Conservation (phyloP, 228 moss, liverwort and hornwort species). For the Sphagnum fallax region DNA sequence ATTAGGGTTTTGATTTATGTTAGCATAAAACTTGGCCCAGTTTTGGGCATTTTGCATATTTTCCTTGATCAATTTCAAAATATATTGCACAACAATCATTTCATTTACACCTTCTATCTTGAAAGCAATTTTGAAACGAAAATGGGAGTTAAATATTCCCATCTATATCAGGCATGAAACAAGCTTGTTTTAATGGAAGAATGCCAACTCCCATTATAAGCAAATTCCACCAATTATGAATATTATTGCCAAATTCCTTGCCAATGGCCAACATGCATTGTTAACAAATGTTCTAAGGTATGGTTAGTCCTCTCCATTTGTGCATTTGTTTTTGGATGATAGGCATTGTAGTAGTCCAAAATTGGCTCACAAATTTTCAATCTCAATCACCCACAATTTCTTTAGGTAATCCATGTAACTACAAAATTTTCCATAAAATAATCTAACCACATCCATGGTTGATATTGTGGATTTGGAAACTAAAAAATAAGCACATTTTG, state of each 20-base stretch:
- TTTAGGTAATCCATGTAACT: constrained; percentile 2
- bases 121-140: background rate
- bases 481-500: background rate
- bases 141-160: background rate
- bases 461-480: background rate
- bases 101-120: background rate
- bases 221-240: constrained; percentile 1
- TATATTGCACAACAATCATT: background rate
- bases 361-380: background rate
- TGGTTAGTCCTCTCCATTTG: constrained; percentile 7
- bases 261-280: background rate
- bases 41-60: too few species aligned
- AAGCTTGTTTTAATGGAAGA: background rate
- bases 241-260: constrained; percentile 1
- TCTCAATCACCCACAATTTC: constrained; percentile 3
- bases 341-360: background rate
- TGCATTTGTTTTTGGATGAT: constrained; percentile 6
- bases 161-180: background rate
- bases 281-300: constrained; percentile 9
- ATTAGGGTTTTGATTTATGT: background rate
- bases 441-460: background rate
- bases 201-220: constrained; percentile 1
- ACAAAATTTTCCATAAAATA: background rate
- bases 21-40: background rate
- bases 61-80: too few species aligned